Percentiles rank a stretch among this genome's conserved stretches.
These are phyloP conservation scores for Dactylella cylindrospora DNA, from an alignment of 2,329 filamentous ascomycete genomes.

Conservation along the genomic window DNA sequence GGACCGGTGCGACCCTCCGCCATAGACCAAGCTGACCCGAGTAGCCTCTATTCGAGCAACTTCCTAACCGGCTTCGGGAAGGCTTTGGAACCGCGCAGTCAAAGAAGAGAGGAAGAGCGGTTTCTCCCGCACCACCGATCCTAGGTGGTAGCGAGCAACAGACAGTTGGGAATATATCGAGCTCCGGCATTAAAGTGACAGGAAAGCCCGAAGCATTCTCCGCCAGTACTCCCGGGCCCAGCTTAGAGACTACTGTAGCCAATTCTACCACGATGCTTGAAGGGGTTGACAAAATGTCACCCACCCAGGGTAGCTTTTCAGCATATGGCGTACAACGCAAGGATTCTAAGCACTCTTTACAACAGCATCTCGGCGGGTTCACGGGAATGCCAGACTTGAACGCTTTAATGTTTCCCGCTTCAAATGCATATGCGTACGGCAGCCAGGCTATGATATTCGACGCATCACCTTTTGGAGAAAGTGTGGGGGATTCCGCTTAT, in stretches of 20 bases:
- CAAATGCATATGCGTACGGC: conserved; percentile 72
- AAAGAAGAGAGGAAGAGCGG: conserved; percentile 57
- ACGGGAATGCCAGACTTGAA: conserved; percentile 66
- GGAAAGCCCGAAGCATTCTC: conserved; percentile 47
- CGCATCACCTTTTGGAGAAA: conserved; percentile 11
- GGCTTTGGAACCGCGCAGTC: conserved; percentile 53
- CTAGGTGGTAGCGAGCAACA: conserved; percentile 50
- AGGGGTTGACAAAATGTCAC: conserved; percentile 51
- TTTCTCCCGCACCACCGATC: conserved; percentile 57
- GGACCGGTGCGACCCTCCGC: not conserved
- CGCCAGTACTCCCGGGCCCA: conserved; percentile 44
- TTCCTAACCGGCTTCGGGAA: conserved; percentile 71
- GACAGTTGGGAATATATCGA: conserved; percentile 45
- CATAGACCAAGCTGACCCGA: conserved; percentile 14
- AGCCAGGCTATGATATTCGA: conserved; percentile 68
- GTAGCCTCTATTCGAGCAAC: conserved; percentile 77
- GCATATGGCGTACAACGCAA: conserved; percentile 5
- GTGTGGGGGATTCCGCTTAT: conserved; percentile 48
- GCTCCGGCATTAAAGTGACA: too few relatives aligned
- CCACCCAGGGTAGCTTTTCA: too few relatives aligned
- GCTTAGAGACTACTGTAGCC: conserved; percentile 41
- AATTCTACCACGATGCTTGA: conserved; percentile 48
- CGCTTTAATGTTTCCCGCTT: conserved; percentile 77
- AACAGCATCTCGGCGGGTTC: conserved; percentile 53
- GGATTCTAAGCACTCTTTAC: conserved; percentile 42